Evolutionary conservation across 2,329 filamentous ascomycete genomes (phyloP), one percentile per base, ranked within the genome.

Genomic region (Pseudocercospora fuligena): DNA sequence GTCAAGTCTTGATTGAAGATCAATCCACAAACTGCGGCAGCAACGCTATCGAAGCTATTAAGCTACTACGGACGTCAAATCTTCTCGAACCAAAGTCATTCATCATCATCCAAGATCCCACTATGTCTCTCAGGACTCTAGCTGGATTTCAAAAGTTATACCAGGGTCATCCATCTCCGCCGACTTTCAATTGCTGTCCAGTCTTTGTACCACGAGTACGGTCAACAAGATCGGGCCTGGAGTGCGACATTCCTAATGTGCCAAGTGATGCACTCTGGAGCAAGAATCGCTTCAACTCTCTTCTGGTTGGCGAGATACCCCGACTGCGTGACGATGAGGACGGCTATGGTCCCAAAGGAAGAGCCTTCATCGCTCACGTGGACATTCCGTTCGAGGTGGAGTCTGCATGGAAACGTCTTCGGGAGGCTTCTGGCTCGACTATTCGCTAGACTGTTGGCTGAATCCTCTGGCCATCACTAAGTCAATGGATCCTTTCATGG

Each of bases 1-100:
- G 60, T 2, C 51, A 61, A 7, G 73, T 83, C 21, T 70, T 83
- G 2, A 62, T 83, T 7, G 82, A 84, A 65, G 78, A 82, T 53
- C 65, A 75, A n/a, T 83, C 80, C 0, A 83, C 81, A 0, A 84
- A 83, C 65, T 83, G 82, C 67, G 82, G 82, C 16, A 77, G 78
- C 12, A 84, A 84, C 68, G 82, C 82, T 5, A 70, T 70, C 1
- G 74, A 81, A 49, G 79, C 77, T 21, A 70, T 74, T 4, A 73
- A 74, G 7, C 61, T 82, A 4, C 75, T 83, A 1, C 76, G 80
- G n/a, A 64, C 58, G 2, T 68, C 72, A 6, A 74, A 72, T 0
- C 57, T 80, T 1, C 33, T 62, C 0, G 56, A 46, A 5, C 73
- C 74, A 0, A 66, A 65, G 2, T 76, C 74, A 0, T 73, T 77